Evolutionary conservation across 768 basidiomycete genomes (phyloP), one percentile per base, ranked within the genome.

Genomic region (Paxillus rubicundulus): DNA sequence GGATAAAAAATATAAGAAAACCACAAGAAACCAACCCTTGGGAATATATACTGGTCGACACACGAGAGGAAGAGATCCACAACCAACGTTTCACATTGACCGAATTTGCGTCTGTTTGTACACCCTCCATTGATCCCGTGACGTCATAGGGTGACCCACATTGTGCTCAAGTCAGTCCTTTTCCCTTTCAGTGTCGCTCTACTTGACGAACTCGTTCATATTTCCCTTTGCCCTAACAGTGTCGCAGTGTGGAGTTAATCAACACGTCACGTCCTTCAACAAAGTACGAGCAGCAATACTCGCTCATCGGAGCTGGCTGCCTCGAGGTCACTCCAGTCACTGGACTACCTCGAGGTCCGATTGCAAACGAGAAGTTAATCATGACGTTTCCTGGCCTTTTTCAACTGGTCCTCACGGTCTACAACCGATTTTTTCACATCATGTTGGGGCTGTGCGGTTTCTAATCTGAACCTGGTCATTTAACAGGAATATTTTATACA

Each of bases 71-170:
- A 50, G 33, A n/a, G 30, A 37, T 14, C 45, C 28, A 45, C 45
- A 24, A 39, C 39, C 33, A 28, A 37, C 20, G 44, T 36, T 36
- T 24, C 24, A 24, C 24, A 24, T 24, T 24, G 6, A 24, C 24
- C 6, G 13, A 27, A 20, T 59, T 55, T 58, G 20, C 9, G 12
- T 46, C 16, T 56, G 32, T 56, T 65, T 66, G 47, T 27, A 8
- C 6, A 24, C 4, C 24, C 12, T 43, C 20, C 32, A 61, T 55
- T 47, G 38, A 55, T 48, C 45, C 36, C 27, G 21, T 69, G 67
- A 67, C 58, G 62, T 69, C 66, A 69, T 52, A 24, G 24, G 24
- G 6, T 24, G 6, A 24, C 24, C 24, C 24, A 24, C 24, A 24
- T 24, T 24, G 24, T 24, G 30, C 10, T 30, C 24, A 24, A 24